Evolutionary conservation across 805 yeast species (phyloP), one percentile per base, ranked within the genome.

Genomic region (Pichia nanzhaoensis): DNA sequence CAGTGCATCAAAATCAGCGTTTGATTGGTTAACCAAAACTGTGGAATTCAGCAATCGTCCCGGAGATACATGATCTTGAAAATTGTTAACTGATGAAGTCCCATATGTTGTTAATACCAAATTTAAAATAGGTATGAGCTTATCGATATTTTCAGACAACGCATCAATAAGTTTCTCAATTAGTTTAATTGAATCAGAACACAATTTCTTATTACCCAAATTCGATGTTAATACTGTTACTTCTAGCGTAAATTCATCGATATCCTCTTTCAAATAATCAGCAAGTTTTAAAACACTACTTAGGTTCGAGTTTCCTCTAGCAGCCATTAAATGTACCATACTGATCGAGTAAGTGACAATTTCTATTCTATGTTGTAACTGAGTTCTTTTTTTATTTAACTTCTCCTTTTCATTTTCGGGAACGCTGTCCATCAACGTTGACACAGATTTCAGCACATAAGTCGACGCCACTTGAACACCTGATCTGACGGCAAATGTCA

Each of bases 401-500:
- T 43, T 37, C 19, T 35, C 39, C 17, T 36, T 34, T 45, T 82
- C 83, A 21, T 71, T 68, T 22, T 65, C 73, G 0, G 88, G 85
- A 10, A 76, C 69, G 31, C 64, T 61, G 17, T 73, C 80, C 36
- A 84, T 64, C 47, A 82, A 70, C 41, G 61, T 71, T 9, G 77
- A 60, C n/a, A 84, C 75, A 1, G 83, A 77, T 47, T 75, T 78
- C 35, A 84, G 70, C 19, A 90, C 89, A 63, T 77, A 84, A 0
- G 83, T 77, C 0, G 89, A 78, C 0, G 90, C 93, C 18, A 84
- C 53, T 2, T 88, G 78, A 28, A 84, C 75, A 0, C 93, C 88
- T 1, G 90, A 83, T 46, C 83, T 69, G 22, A 84, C 77, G 9
- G 90, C 95, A 63, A 84, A 81, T 2, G 87, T 74, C n/a, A 84